A percentile compares a stretch with the other conserved stretches of the same genome.
phyloP scores from a whole-genome alignment of 2,329 filamentous ascomycete genomes.

The Scorias spongiosa region DNA sequence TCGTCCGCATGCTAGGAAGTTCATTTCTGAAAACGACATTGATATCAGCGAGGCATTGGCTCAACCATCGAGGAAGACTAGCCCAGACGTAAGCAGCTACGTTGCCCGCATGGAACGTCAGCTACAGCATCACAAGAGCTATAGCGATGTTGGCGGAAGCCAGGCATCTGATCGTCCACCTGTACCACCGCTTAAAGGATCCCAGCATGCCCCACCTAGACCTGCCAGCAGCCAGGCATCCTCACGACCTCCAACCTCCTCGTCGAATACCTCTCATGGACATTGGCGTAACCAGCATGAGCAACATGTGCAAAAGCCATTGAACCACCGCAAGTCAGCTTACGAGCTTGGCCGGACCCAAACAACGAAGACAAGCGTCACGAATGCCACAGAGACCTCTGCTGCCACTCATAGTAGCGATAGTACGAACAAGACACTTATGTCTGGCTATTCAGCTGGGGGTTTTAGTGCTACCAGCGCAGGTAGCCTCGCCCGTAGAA shows the following conservation, averaged over 20 bases:
- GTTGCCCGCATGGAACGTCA: constrained; percentile 84
- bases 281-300: constrained; percentile 24
- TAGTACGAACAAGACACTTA: constrained; percentile 69
- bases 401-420: constrained; percentile 60
- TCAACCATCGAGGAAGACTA: constrained; percentile 19
- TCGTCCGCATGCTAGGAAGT: constrained; percentile 14
- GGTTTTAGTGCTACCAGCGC: constrained; percentile 91
- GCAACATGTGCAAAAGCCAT: constrained; percentile 20
- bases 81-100: constrained; percentile 65
- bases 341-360: constrained; percentile 69
- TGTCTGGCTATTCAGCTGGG: constrained; percentile 85
- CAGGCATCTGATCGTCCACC: constrained; percentile 24
- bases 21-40: constrained; percentile 34
- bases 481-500: constrained; percentile 74
- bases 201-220: constrained; percentile 11
- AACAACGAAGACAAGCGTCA: constrained; percentile 68
- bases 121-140: constrained; percentile 36
- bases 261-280: constrained; percentile 11
- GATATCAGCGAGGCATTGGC: constrained; percentile 26
- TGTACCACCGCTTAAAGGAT: constrained; percentile 16
- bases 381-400: constrained; percentile 32
- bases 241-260: constrained; percentile 9
- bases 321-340: constrained; percentile 53
- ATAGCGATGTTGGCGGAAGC: constrained; percentile 6
- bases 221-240: constrained; percentile 1